A percentile compares a stretch with the other conserved stretches of the same genome.
phyloP scores from a whole-genome alignment of 1,284 basidiomycete species.

The Cutaneotrichosporon cyanovorans region DNA sequence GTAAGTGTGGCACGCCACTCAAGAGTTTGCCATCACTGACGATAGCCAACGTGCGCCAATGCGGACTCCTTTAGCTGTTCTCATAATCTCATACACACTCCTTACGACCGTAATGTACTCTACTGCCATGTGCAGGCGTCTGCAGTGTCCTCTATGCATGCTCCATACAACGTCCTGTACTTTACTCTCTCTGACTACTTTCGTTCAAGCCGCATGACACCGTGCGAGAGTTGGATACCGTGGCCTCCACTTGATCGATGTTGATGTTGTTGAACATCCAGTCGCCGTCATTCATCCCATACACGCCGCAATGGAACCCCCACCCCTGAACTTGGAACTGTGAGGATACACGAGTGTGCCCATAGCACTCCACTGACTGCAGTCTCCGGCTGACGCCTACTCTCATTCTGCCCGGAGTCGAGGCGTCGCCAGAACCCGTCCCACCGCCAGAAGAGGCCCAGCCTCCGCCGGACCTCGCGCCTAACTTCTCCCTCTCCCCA shows the following conservation, averaged over 20 bases:
- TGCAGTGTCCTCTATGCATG: no score
- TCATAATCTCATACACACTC: slow-evolving; percentile 14
- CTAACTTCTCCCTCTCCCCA: slow-evolving; percentile 27
- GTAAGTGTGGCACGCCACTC: neutral
- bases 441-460: slow-evolving; percentile 2
- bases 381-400: slow-evolving; percentile 4
- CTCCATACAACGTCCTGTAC: no score
- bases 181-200: no score
- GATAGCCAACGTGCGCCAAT: slow-evolving; percentile 46
- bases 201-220: no score
- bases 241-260: no score
- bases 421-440: slow-evolving; percentile 1
- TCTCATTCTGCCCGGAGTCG: slow-evolving; percentile 2
- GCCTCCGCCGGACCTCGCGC: slow-evolving; percentile 13
- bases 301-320: neutral
- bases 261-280: no score
- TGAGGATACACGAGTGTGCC: neutral
- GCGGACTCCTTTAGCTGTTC: slow-evolving; percentile 39
- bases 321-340: slow-evolving; percentile 8
- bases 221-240: no score
- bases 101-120: no score
- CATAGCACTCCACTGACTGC: neutral
- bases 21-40: neutral
- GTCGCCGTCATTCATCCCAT: no score
- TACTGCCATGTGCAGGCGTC: no score